A percentile compares a stretch with the other conserved stretches of the same genome.
Evolutionary conservation across 805 yeast species (phyloP).

Genomic region (Monosporozyma aquatica): DNA sequence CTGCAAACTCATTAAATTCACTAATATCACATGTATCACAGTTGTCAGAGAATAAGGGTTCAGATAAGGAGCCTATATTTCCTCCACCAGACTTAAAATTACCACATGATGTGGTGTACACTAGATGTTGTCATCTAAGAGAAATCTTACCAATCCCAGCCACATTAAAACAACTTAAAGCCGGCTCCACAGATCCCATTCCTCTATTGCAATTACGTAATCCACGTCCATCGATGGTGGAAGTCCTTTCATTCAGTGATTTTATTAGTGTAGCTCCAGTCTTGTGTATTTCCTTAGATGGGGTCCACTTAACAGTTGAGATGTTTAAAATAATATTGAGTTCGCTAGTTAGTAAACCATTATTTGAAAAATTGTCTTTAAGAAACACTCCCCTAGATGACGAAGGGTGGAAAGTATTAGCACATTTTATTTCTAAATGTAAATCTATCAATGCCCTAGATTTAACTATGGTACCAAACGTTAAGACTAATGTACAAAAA

Average conservation of each 20-base stretch:
- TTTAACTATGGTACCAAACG: conserved; percentile 41
- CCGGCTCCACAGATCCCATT: conserved; percentile 74
- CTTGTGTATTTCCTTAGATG: conserved; percentile 68
- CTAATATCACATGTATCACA: conserved; percentile 11
- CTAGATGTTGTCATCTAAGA: conserved; percentile 86
- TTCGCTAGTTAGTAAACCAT: conserved; percentile 53
- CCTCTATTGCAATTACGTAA: conserved; percentile 68
- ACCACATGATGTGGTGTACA: conserved; percentile 65
- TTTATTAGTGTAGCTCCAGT: conserved; percentile 81
- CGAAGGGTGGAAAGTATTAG: conserved; percentile 73
- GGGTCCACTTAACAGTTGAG: conserved; percentile 61
- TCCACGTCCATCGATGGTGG: conserved; percentile 83
- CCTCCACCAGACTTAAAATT: conserved; percentile 28
- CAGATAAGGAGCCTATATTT: conserved; percentile 19
- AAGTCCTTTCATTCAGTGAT: conserved; percentile 78
- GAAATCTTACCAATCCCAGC: conserved; percentile 92
- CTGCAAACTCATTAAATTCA: conserved; percentile 17
- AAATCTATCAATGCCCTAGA: conserved; percentile 51
- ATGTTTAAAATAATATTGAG: conserved; percentile 65
- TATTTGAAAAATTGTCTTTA: conserved; percentile 63
- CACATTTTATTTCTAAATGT: conserved; percentile 67
- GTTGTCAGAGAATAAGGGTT: background rate
- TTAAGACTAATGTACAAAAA: conserved; percentile 32
- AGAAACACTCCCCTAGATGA: conserved; percentile 69
- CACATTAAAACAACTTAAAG: conserved; percentile 65